Base-by-base conservation (phyloP, 2,329 filamentous ascomycete species). In the Rhinocladiella similis region DNA sequence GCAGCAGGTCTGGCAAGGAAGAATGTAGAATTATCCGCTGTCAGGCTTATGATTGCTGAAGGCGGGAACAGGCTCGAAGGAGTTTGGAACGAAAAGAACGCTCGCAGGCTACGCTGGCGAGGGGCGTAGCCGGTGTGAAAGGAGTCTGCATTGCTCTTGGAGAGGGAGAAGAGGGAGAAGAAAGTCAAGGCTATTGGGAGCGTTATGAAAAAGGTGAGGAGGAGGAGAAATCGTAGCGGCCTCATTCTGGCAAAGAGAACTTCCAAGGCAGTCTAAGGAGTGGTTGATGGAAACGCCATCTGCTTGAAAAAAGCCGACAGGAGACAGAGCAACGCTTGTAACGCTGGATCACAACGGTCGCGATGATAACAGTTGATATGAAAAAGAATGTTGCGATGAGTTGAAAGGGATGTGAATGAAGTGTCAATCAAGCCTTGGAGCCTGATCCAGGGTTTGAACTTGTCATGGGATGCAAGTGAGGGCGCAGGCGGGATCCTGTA, bases 11-110 rank as follows among this genome's bases (percentile, higher is more conserved):
- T 83, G 42, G 94, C 92, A 53, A 96, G 81, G 75, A 99, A 99
- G 65, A 95, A 96, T 12, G 94, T 99, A 65, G 91, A 96, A 73
- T 99, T 99, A 74, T 99, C 94, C 73, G 97, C 91, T 68, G 92
- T 96, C 60, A 99, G 82, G 72, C 90, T 96, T 70, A 99, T 97
- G 67, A 95, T 89, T 47, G 94, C 94, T 63, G 94, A 96, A 3
- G 92, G 92, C 3, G 93, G 92, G 70, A 99, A 99, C 19, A 99
- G 84, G 18, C 90, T 91, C 62, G 92, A 90, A 1, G 92, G 87
- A 4, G 86, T 80, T 57, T 85, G 85, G 72, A 90, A 89, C 62
- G 87, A 87, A 73, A 90, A 85, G 62, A 90, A 76, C 38, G 81
- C 78, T 54, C 76, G 75, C 47, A 86, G 70, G 53, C 80, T 74